Evolutionary conservation across 176 grass and related monocot genomes (phyloP).

Genomic region (Raddia distichophylla): DNA sequence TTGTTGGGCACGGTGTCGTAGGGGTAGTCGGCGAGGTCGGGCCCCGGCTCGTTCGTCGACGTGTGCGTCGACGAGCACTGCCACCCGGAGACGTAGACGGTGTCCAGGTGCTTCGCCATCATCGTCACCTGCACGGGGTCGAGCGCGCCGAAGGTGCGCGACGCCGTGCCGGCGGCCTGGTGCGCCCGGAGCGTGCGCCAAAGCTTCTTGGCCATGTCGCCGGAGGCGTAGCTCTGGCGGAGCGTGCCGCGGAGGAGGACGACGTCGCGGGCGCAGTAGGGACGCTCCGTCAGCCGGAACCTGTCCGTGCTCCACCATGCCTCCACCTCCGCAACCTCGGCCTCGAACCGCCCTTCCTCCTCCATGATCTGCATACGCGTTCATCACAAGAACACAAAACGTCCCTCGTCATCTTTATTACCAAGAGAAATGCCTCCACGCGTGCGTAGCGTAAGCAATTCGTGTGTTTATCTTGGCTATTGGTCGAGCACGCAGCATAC

Average conservation of each 20-base stretch:
- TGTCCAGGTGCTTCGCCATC: conserved; percentile 96
- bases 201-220: conserved; percentile 79
- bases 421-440: too few species aligned
- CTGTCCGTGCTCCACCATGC: conserved; percentile 82
- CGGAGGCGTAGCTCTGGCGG: conserved; percentile 84
- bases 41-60: conserved; percentile 77
- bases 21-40: conserved; percentile 93
- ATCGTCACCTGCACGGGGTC: conserved; percentile 93
- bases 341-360: conserved; percentile 91
- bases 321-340: conserved; percentile 76
- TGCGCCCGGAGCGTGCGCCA: conserved; percentile 79
- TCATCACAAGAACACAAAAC: not conserved
- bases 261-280: conserved; percentile 74
- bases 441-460: too few species aligned
- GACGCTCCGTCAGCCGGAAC: conserved; percentile 78
- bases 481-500: too few species aligned
- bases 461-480: too few species aligned
- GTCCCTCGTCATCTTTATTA: too few species aligned
- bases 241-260: conserved; percentile 89
- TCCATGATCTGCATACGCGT: conserved; percentile 63
- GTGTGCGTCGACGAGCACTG: conserved; percentile 99
- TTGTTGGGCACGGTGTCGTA: conserved; percentile 98
- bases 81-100: conserved; percentile 95
- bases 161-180: conserved; percentile 78
- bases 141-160: conserved; percentile 86